phyloP scores from a whole-genome alignment of 495 filamentous ascomycete species.

The Astrothelium macrocarpum region DNA sequence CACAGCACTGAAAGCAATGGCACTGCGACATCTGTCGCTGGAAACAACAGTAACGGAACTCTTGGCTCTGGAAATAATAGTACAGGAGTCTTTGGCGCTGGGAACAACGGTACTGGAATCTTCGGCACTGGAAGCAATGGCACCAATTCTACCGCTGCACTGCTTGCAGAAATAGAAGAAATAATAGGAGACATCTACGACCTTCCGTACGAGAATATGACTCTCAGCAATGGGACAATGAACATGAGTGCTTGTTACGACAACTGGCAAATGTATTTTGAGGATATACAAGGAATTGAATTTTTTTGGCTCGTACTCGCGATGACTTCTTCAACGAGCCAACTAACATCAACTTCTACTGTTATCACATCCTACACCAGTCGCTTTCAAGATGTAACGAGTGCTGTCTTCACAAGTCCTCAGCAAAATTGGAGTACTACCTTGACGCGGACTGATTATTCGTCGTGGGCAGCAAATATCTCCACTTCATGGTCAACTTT shows the following conservation, averaged over 20 bases:
- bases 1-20: background rate
- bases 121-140: background rate
- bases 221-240: background rate
- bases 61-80: too few relatives aligned
- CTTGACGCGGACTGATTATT: slow-evolving; percentile 1
- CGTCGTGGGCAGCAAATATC: background rate
- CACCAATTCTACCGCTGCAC: background rate
- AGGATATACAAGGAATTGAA: background rate
- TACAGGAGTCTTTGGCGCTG: too few relatives aligned
- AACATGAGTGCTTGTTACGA: background rate
- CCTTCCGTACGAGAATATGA: background rate
- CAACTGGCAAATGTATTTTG: background rate
- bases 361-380: background rate
- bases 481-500: slow-evolving; percentile 2
- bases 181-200: background rate
- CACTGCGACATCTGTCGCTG: too few relatives aligned
- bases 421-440: slow-evolving; percentile 1
- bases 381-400: background rate
- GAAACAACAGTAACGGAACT: too few relatives aligned
- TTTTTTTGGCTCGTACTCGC: background rate
- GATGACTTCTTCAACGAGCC: background rate
- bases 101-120: too few relatives aligned
- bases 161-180: background rate
- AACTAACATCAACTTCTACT: background rate
- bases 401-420: background rate